These are phyloP conservation scores for Suillus lakei DNA, from an alignment of 768 basidiomycete genomes.

Conservation along the genomic window DNA sequence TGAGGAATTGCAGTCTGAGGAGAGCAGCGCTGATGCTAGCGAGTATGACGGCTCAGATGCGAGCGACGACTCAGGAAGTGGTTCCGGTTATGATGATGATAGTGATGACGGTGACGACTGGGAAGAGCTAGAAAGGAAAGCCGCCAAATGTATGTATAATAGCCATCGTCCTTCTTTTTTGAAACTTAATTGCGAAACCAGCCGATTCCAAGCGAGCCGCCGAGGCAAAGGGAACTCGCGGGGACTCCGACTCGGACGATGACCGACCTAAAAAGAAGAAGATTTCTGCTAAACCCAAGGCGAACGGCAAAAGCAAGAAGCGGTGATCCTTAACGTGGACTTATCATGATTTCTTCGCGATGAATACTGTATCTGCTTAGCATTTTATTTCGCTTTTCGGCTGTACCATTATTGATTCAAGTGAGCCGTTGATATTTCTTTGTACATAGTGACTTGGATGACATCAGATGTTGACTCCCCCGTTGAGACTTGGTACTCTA, in stretches of 20 bases:
- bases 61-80: conserved; percentile 64
- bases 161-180: background rate
- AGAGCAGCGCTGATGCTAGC: conserved; percentile 57
- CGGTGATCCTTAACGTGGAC: conserved; percentile 24
- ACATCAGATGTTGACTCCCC: background rate
- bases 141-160: conserved; percentile 70
- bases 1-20: conserved; percentile 46
- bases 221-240: conserved; percentile 43
- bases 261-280: conserved; percentile 54
- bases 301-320: conserved; percentile 48
- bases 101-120: conserved; percentile 90
- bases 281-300: conserved; percentile 30
- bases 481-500: conserved; percentile 3
- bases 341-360: conserved; percentile 10
- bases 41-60: conserved; percentile 57
- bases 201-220: conserved; percentile 55
- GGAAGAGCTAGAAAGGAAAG: conserved; percentile 94
- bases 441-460: background rate
- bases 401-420: conserved; percentile 15
- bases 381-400: conserved; percentile 9
- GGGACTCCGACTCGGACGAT: conserved; percentile 57
- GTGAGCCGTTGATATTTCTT: background rate
- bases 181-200: conserved; percentile 21
- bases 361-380: conserved; percentile 13
- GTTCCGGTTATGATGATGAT: conserved; percentile 63